A percentile compares a stretch with the other conserved stretches of the same genome.
phyloP scores from a whole-genome alignment of 2,329 filamentous ascomycete genomes.

The Phaeoacremonium minimum region DNA sequence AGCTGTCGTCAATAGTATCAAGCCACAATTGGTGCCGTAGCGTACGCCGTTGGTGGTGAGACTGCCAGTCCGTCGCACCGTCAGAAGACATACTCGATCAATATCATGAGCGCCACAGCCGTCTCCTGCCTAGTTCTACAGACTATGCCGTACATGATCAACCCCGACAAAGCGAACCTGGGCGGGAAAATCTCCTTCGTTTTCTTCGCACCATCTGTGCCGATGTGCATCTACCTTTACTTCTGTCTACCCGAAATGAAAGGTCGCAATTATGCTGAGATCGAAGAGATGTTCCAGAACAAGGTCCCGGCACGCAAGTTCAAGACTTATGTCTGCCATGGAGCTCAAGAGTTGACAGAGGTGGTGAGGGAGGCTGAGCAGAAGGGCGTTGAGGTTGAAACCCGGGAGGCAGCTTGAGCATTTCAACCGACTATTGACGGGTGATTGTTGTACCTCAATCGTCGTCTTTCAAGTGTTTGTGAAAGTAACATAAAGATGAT shows the following conservation, averaged over 20 bases:
- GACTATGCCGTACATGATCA: conserved; percentile 23
- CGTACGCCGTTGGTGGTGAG: conserved; percentile 23
- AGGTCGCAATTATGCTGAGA: conserved; percentile 12
- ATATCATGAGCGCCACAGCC: conserved; percentile 22
- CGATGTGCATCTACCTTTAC: conserved; percentile 12
- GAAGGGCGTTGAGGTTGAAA: no score
- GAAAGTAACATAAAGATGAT: no score
- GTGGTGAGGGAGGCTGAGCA: no score
- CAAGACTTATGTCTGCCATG: no score
- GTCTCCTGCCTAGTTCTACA: conserved; percentile 21
- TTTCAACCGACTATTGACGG: no score
- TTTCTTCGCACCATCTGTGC: conserved; percentile 23
- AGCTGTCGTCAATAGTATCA: no score
- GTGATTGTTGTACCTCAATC: no score
- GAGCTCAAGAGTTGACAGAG: no score
- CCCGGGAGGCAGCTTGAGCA: no score
- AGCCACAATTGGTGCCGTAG: conserved; percentile 21
- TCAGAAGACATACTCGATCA: conserved; percentile 26
- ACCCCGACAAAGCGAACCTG: conserved; percentile 22
- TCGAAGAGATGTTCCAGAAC: conserved; percentile 14
- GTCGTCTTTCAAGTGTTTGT: no score
- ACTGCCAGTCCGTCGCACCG: conserved; percentile 20
- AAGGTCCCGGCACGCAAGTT: no score
- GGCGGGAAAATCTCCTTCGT: conserved; percentile 26
- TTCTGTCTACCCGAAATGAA: conserved; percentile 16